phyloP scores from a whole-genome alignment of 495 filamentous ascomycete genomes.

The Massariosphaeria phaeospora region DNA sequence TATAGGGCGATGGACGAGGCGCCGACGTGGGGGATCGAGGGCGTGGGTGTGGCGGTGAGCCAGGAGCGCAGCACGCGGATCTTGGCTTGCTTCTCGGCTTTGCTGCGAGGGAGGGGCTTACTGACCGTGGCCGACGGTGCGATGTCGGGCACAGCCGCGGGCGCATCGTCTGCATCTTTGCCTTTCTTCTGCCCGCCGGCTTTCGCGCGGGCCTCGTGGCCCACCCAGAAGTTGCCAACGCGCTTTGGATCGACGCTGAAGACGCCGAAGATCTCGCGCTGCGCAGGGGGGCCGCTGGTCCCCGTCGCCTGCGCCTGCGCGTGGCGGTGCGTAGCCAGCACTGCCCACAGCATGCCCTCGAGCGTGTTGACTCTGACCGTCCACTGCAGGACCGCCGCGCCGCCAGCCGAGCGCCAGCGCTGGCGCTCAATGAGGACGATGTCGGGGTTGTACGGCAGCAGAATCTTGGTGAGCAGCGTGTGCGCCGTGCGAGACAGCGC shows the following conservation, averaged over 20 bases:
- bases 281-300: neutral
- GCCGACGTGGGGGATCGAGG: neutral
- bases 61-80: slow-evolving; percentile 26
- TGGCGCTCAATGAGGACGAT: slow-evolving; percentile 86
- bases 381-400: slow-evolving; percentile 72
- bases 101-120: too few relatives aligned
- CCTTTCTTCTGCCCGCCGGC: neutral
- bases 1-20: neutral
- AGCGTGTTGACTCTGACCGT: slow-evolving; percentile 85
- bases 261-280: slow-evolving; percentile 28
- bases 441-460: slow-evolving; percentile 54
- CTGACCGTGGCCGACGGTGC: too few relatives aligned
- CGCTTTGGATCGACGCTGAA: slow-evolving; percentile 36
- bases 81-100: slow-evolving; percentile 25
- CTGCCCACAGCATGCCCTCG: slow-evolving; percentile 80
- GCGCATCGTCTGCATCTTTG: neutral
- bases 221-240: slow-evolving; percentile 39
- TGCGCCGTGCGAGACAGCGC: slow-evolving; percentile 59
- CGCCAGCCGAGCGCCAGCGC: slow-evolving; percentile 68
- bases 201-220: neutral
- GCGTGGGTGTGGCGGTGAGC: slow-evolving; percentile 10
- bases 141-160: too few relatives aligned
- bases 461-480: slow-evolving; percentile 50
- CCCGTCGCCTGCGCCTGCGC: neutral
- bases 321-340: slow-evolving; percentile 54